Percentiles rank a stretch among this genome's conserved stretches.
Evolutionary conservation across 495 filamentous ascomycete species (phyloP).

Genomic region (Tuber melanosporum): DNA sequence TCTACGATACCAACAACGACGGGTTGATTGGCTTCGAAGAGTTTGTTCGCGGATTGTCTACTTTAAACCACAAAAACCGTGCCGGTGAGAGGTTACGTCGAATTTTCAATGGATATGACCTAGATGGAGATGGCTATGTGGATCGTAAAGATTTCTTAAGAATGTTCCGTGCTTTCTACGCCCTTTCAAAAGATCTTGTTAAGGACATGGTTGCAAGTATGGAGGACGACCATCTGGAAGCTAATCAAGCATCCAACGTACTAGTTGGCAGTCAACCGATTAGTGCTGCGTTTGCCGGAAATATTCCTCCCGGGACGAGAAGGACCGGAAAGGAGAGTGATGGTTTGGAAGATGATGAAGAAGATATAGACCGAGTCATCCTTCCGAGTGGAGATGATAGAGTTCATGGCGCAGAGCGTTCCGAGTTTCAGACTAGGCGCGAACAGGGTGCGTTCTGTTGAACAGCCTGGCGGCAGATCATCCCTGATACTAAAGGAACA

Average conservation of each 20-base stretch:
- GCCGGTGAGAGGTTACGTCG: conserved; percentile 57
- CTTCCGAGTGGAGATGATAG: conserved; percentile 29
- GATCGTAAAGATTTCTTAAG: conserved; percentile 83
- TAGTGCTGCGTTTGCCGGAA: conserved; percentile 63
- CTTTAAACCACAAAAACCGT: conserved; percentile 62
- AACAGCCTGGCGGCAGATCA: not conserved
- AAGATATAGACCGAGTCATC: conserved; percentile 18
- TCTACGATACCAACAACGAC: conserved; percentile 86
- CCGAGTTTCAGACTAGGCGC: not conserved
- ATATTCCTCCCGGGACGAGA: conserved; percentile 49
- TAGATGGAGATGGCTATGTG: conserved; percentile 82
- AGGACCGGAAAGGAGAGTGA: conserved; percentile 14
- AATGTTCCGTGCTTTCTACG: conserved; percentile 85
- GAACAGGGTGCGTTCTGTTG: not conserved
- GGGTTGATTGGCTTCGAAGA: conserved; percentile 90
- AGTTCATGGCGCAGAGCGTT: conserved; percentile 7
- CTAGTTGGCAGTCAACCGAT: conserved; percentile 70
- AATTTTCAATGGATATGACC: conserved; percentile 85
- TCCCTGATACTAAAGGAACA: not conserved
- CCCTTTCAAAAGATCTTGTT: conserved; percentile 75
- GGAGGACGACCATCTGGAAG: conserved; percentile 71
- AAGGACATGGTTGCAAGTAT: conserved; percentile 73
- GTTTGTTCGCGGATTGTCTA: conserved; percentile 76
- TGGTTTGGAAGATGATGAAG: conserved; percentile 17
- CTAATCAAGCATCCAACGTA: conserved; percentile 63